Evolutionary conservation across 768 basidiomycete species (phyloP), one percentile per base, ranked within the genome.

Genomic region (Mycena alexandri): DNA sequence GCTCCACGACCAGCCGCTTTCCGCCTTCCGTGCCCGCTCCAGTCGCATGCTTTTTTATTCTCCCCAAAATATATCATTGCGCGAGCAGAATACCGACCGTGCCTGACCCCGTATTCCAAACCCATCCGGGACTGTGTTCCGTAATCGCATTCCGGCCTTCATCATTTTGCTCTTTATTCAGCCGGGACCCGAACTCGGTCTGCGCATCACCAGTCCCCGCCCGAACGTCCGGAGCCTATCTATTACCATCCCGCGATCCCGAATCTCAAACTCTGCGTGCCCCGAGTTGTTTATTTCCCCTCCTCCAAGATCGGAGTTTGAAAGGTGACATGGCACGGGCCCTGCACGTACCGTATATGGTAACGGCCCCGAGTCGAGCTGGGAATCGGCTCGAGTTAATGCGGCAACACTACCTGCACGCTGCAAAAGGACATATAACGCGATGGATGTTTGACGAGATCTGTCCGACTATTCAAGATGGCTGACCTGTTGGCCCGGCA

Each of bases 381-480:
- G n/a, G n/a, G n/a, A n/a, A n/a, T n/a, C n/a, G n/a, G n/a, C n/a
- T n/a, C n/a, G n/a, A n/a, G n/a, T n/a, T n/a, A n/a, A n/a, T n/a
- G n/a, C n/a, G n/a, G n/a, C n/a, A n/a, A n/a, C n/a, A n/a, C n/a
- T n/a, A n/a, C n/a, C n/a, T n/a, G n/a, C 36, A 25, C 24, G 10
- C 59, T 54, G 17, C 48, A 61, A 62, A 68, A 58, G 67, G 67
- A 22, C 67, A 68, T 58, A 68, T 63, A 58, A 24, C 24, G 16
- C 61, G 22, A 29, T 46, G n/a, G 53, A 41, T 52, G 33, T 16
- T 52, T 59, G 42, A 41, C 56, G 21, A 66, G 65, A 67, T 67
- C 59, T 62, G 58, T 55, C 51, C 19, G 8, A 24, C 36, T 22
- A 51, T 33, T 47, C 41, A 8, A 54, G 66, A 67, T 67, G 57